Evolutionary conservation across 352 stramenopile genomes (phyloP).

Genomic region (Blastocystis sp.): DNA sequence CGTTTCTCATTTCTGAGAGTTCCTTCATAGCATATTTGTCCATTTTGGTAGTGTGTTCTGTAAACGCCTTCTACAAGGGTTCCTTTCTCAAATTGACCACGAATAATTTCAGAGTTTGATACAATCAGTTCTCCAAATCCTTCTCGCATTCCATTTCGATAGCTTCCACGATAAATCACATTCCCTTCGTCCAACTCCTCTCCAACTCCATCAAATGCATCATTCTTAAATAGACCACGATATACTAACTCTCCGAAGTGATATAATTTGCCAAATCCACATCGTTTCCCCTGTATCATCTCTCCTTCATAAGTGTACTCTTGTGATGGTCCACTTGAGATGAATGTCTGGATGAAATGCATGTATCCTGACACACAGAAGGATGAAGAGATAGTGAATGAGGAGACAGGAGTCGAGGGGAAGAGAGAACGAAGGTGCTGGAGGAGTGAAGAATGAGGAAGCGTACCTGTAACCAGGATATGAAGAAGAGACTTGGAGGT

Average conservation of each 20-base stretch:
- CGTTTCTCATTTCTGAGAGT: not conserved
- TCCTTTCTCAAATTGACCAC: not conserved
- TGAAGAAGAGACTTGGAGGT: not conserved
- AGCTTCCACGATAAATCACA: slow-evolving; percentile 13
- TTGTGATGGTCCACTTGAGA: not conserved
- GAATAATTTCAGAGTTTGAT: not conserved
- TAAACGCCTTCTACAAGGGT: not conserved
- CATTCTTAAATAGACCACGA: slow-evolving; percentile 30
- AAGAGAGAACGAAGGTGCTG: not conserved
- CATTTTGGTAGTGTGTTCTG: slow-evolving; percentile 3
- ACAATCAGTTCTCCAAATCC: slow-evolving; percentile 9
- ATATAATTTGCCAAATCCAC: slow-evolving; percentile 12
- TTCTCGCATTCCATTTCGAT: not conserved
- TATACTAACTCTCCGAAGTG: slow-evolving; percentile 25
- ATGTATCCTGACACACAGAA: not conserved
- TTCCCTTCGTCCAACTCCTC: not conserved
- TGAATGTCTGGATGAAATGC: not conserved
- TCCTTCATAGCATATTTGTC: not conserved
- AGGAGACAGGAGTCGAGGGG: not conserved
- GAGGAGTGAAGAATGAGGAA: not conserved
- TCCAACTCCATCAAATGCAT: not conserved
- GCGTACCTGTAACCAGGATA: not conserved
- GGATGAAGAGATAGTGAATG: not conserved
- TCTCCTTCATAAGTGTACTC: not conserved
- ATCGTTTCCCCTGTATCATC: not conserved